Conservation (phyloP, 176 grass and related monocot genomes). For the Aegilops sharonensis region DNA sequence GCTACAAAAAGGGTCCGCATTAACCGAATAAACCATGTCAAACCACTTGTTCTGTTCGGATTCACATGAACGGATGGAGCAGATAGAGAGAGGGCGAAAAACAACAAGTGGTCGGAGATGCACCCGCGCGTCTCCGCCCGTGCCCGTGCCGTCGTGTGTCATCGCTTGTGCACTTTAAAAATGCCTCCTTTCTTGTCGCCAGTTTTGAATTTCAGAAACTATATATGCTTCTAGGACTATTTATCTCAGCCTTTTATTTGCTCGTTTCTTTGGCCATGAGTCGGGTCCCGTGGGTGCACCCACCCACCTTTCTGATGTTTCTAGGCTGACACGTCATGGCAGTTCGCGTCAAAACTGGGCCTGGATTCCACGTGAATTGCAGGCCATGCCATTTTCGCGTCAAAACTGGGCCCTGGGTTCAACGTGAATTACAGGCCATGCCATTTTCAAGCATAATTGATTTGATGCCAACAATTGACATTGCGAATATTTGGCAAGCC, state of each 20-base stretch:
- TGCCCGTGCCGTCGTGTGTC: not conserved
- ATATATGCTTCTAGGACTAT: not conserved
- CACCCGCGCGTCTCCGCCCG: not conserved
- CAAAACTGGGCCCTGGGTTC: not conserved
- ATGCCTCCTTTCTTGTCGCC: not conserved
- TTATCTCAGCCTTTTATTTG: not conserved
- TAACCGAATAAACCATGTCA: not conserved
- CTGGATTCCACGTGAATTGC: not conserved
- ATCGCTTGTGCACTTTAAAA: not conserved
- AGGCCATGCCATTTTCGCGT: not conserved
- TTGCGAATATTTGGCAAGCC: no score
- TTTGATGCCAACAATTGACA: no score
- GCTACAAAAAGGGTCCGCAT: not conserved
- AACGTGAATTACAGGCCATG: not conserved
- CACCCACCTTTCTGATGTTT: not conserved
- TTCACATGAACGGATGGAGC: not conserved
- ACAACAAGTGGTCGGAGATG: constrained; percentile 5
- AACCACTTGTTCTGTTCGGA: not conserved
- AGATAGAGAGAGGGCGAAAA: not conserved
- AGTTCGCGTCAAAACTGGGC: fast-evolving
- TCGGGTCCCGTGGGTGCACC: constrained; percentile 28
- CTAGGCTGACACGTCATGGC: not conserved
- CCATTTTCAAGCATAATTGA: not conserved
- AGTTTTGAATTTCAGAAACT: not conserved
- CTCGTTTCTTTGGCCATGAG: not conserved